Evolutionary conservation across 495 filamentous ascomycete genomes (phyloP).

Genomic region (Delitschia confertaspora): DNA sequence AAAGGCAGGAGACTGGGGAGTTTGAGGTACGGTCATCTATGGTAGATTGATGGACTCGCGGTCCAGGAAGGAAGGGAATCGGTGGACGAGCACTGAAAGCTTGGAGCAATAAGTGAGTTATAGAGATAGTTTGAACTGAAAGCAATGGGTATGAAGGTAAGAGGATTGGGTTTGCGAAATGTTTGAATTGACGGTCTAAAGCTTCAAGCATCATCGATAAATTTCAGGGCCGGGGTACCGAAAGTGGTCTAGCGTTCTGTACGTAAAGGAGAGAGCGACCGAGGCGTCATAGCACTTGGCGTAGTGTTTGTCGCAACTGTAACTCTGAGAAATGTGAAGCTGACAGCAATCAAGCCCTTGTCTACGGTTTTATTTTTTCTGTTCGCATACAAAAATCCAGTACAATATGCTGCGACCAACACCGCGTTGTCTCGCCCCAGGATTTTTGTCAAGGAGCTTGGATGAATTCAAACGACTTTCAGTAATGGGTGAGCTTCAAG

Average conservation of each 20-base stretch:
- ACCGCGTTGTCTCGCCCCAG: conserved; percentile 41
- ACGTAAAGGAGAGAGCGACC: neutral
- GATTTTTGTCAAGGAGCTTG: conserved; percentile 55
- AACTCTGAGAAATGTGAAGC: neutral
- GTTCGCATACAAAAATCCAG: too few species aligned
- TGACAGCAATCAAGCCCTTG: neutral
- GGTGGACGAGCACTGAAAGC: neutral
- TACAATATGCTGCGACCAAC: conserved; percentile 26
- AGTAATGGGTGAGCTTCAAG: conserved; percentile 42
- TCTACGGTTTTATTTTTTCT: too few species aligned
- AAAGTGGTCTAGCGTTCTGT: neutral
- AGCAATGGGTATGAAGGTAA: too few species aligned
- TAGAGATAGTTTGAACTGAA: neutral
- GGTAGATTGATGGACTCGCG: neutral
- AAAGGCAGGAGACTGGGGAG: conserved; percentile 10
- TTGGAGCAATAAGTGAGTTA: neutral
- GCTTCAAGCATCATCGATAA: neutral
- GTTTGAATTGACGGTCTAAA: too few species aligned
- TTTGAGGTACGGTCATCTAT: conserved; percentile 23
- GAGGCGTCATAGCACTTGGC: neutral
- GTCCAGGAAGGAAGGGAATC: neutral
- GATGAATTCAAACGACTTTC: conserved; percentile 57
- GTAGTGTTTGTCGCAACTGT: neutral
- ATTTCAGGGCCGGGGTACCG: neutral
- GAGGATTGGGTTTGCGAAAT: too few species aligned